Percentiles rank a stretch among this genome's conserved stretches.
Evolutionary conservation across 148 eudicot species (phyloP).

Genomic region (Vaccinium vitisidaea): DNA sequence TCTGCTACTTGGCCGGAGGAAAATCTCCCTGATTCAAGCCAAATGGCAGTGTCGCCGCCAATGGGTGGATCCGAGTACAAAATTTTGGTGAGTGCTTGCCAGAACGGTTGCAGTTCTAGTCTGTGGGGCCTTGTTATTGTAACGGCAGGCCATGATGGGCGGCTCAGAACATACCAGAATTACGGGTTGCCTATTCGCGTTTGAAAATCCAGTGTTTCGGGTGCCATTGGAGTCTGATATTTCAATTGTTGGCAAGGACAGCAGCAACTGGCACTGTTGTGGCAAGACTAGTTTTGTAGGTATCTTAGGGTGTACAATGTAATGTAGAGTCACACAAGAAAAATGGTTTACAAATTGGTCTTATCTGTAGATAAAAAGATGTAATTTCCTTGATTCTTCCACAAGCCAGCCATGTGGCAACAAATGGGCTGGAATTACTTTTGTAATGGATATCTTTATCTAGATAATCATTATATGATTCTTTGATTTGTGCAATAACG

Average conservation of each 20-base stretch:
- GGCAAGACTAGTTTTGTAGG: background rate
- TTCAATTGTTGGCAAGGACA: background rate
- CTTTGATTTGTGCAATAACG: constrained; percentile 9
- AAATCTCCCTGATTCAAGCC: constrained; percentile 25
- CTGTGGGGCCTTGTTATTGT: constrained; percentile 77
- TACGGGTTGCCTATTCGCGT: constrained; percentile 60
- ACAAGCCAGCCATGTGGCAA: background rate
- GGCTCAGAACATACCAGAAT: constrained; percentile 58
- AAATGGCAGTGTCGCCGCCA: constrained; percentile 24
- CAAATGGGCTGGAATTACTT: constrained; percentile 8
- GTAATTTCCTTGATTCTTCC: background rate
- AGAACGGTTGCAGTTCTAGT: constrained; percentile 37
- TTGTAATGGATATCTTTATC: background rate
- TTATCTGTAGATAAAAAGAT: background rate
- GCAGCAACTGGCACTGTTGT: constrained; percentile 5
- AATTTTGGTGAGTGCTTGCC: constrained; percentile 46
- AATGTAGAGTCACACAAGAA: background rate
- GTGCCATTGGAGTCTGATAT: background rate
- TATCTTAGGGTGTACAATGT: background rate
- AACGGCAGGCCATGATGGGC: constrained; percentile 75
- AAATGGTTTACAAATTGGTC: background rate
- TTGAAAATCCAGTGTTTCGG: constrained; percentile 18
- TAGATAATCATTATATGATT: background rate
- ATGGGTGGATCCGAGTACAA: constrained; percentile 41
- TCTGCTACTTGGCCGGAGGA: constrained; percentile 57